Percentiles rank a stretch among this genome's conserved stretches.
Evolutionary conservation across 2,329 filamentous ascomycete species (phyloP).

Genomic region (Claviceps purpurea): DNA sequence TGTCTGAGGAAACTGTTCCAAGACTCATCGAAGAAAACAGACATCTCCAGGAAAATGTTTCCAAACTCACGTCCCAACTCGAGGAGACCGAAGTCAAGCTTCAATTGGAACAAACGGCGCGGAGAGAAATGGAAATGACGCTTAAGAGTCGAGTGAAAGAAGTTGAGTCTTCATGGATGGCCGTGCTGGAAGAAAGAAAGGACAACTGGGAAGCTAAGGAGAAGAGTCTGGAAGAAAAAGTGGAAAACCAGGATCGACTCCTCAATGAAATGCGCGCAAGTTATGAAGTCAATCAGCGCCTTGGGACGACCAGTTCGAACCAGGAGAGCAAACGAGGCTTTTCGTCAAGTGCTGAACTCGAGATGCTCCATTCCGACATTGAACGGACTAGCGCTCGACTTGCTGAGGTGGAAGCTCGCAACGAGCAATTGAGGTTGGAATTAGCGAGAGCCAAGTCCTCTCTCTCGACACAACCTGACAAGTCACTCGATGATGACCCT

Average conservation of each 20-base stretch:
- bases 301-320: constrained; percentile 59
- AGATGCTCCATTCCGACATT: constrained; percentile 83
- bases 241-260: constrained; percentile 84
- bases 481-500: constrained; percentile 74
- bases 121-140: constrained; percentile 62
- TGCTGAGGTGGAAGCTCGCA: constrained; percentile 83
- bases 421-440: constrained; percentile 84
- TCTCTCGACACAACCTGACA: constrained; percentile 44
- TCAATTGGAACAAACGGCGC: constrained; percentile 60
- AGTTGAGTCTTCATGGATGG: constrained; percentile 78
- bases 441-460: constrained; percentile 73
- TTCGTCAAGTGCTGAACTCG: constrained; percentile 78
- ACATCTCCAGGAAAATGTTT: constrained; percentile 67
- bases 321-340: constrained; percentile 45
- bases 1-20: constrained; percentile 84
- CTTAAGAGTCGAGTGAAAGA: constrained; percentile 76
- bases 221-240: constrained; percentile 78
- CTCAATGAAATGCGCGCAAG: constrained; percentile 92
- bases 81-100: constrained; percentile 71
- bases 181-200: constrained; percentile 82
- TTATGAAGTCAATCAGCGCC: constrained; percentile 87
- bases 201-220: constrained; percentile 96
- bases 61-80: constrained; percentile 62
- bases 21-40: constrained; percentile 81
- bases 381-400: constrained; percentile 79